phyloP scores from a whole-genome alignment of 148 eudicot species.

The Diospyros lotus region DNA sequence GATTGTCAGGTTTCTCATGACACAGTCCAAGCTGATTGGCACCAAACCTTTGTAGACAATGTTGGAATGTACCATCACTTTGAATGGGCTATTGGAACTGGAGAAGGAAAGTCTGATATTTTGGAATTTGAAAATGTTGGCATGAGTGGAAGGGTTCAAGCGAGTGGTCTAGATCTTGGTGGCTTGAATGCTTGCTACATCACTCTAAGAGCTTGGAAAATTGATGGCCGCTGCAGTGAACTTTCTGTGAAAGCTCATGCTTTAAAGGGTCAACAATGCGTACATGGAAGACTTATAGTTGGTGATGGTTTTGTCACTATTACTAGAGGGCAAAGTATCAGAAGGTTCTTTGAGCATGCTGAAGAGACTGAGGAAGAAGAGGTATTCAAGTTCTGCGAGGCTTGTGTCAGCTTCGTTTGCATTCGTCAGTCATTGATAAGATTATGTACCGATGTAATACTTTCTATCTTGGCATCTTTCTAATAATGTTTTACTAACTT shows the following conservation, averaged over 20 bases:
- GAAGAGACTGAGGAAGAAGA: constrained; percentile 99
- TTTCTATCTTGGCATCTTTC: neutral
- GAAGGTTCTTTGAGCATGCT: constrained; percentile 94
- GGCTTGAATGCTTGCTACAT: constrained; percentile 79
- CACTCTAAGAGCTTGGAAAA: constrained; percentile 87
- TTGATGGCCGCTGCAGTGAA: constrained; percentile 72
- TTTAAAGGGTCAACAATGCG: constrained; percentile 82
- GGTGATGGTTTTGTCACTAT: constrained; percentile 93
- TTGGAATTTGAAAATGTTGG: constrained; percentile 94
- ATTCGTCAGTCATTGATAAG: neutral
- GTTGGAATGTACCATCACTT: constrained; percentile 79
- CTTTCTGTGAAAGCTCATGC: constrained; percentile 94
- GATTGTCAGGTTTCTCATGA: constrained; percentile 74
- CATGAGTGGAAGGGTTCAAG: constrained; percentile 67
- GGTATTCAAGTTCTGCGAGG: constrained; percentile 38
- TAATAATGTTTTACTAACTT: constrained; percentile 8
- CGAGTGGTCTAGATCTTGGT: constrained; percentile 72
- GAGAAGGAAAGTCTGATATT: constrained; percentile 92
- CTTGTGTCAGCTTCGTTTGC: neutral
- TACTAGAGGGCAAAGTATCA: constrained; percentile 72
- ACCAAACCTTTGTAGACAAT: constrained; percentile 71
- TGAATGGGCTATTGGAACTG: constrained; percentile 97
- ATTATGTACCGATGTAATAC: neutral
- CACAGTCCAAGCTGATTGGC: constrained; percentile 88
- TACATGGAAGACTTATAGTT: constrained; percentile 88